Base-by-base conservation (phyloP, 2,329 filamentous ascomycete species). In the Metarhizium sp. region DNA sequence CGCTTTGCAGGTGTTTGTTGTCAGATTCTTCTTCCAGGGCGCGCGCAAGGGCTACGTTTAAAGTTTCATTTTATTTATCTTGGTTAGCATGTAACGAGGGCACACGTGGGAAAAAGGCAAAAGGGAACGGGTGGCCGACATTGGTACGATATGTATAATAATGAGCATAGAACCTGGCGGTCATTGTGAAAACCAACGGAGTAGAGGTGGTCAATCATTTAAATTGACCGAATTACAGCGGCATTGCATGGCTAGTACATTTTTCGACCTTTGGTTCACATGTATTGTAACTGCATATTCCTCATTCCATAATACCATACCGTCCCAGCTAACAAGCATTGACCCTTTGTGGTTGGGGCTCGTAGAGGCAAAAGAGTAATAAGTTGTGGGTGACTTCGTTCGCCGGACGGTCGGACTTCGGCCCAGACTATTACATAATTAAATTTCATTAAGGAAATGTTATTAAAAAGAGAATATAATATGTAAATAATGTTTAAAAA, bases 21-120 rank as follows among this genome's bases (percentile, higher is more conserved):
- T 99, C 64, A 79, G 90, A 62, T 97, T 97, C 85, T 99, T 99
- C 78, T 99, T 99, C 83, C 92, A 96, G 79, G 83, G 84, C 55
- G 84, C 84, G 53, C 77, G 84, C 64, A 87, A 87, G 74, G 84
- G 83, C 59, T 87, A 87, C 66, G 84, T 87, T 73, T 85, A 70
- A 81, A 74, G 16, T 40, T 52, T 57, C 50, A 51, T 25, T 40
- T 29, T 16, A 34, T 50, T 52, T 40, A 38, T 57, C 51, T 62
- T 56, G 60, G 59, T 62, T 56, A 62, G 55, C 58, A 62, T 64
- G 64, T 66, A 61, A 63, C 55, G 63, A 63, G 64, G 53, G 67
- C 66, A 67, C 61, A 62, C 61, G 62, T 65, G 65, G 58, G 63
- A 32, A 51, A 48, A 52, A 50, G 16, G 38, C 38, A n/a, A 46